Evolutionary conservation across 345 rosid genomes (phyloP), one percentile per base, ranked within the genome.

Genomic region (Lagerstroemia speciosa): DNA sequence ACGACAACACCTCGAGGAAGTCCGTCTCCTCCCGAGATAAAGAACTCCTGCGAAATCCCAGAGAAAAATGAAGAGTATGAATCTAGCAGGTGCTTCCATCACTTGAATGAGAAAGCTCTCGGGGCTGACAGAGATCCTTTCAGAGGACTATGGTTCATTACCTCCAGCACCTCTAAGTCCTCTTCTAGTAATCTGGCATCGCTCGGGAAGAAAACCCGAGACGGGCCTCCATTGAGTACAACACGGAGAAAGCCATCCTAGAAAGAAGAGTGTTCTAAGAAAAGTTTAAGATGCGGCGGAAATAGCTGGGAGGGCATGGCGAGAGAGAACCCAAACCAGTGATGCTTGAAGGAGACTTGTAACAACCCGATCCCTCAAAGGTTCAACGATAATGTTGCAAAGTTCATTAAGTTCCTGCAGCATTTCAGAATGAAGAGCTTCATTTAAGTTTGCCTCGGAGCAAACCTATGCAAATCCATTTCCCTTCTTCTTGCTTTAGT

Each of bases 1-100:
- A 91, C 99, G 62, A 94, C 99, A 0, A 91, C 92, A 74, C 95
- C 97, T 80, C 96, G 82, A 5, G 99, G 99, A 79, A 94, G 96
- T 61, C 99, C 97, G 15, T 94, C 99, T 66, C 96, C 96, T 63
- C 96, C 96, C 66, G 97, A 94, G 60, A 94, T 89, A 68, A 94
- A 94, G 82, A 94, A 91, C 75, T 94, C 99, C 97, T 94, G 77
- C 2, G 30, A 64, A 71, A n/a, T 30, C 24, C 46, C 60, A n/a
- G n/a, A n/a, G n/a, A n/a, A n/a, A n/a, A n/a, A n/a, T n/a, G n/a
- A n/a, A n/a, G n/a, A n/a, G n/a, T n/a, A n/a, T n/a, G n/a, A n/a
- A n/a, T n/a, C n/a, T n/a, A n/a, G n/a, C n/a, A n/a, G n/a, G n/a
- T n/a, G n/a, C 48, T 3, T 14, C 71, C 12, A 34, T 26, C 11